A percentile compares a stretch with the other conserved stretches of the same genome.
phyloP scores from a whole-genome alignment of 345 rosid genomes.

The Euphorbia tirucalli region DNA sequence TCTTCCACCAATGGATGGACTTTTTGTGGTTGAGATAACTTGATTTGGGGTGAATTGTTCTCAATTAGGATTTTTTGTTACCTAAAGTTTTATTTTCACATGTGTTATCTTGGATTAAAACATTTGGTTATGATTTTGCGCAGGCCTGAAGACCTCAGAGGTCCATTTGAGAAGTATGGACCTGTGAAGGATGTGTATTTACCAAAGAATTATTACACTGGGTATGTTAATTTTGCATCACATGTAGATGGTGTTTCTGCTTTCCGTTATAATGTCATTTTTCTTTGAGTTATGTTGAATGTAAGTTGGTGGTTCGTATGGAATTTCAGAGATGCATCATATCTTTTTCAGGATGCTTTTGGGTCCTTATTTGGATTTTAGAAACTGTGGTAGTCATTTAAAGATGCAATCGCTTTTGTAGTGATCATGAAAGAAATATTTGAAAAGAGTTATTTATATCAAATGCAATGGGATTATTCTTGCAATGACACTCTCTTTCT shows the following conservation, averaged over 20 bases:
- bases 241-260: background rate
- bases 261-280: background rate
- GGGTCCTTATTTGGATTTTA: background rate
- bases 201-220: slow-evolving; percentile 79
- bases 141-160: slow-evolving; percentile 89
- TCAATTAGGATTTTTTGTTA: background rate
- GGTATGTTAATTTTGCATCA: slow-evolving; percentile 39
- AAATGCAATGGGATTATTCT: background rate
- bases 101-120: background rate
- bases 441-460: background rate
- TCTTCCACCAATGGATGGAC: background rate
- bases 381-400: background rate
- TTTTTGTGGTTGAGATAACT: background rate
- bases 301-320: background rate
- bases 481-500: background rate
- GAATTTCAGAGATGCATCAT: background rate
- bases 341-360: background rate
- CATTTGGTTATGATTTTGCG: background rate
- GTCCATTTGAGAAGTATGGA: slow-evolving; percentile 74
- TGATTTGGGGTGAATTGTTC: background rate
- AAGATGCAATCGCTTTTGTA: background rate
- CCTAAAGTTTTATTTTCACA: background rate
- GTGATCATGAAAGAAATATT: background rate
- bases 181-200: slow-evolving; percentile 87
- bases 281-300: background rate